Base-by-base conservation (phyloP, 495 filamentous ascomycete species). In the Delitschia confertaspora region DNA sequence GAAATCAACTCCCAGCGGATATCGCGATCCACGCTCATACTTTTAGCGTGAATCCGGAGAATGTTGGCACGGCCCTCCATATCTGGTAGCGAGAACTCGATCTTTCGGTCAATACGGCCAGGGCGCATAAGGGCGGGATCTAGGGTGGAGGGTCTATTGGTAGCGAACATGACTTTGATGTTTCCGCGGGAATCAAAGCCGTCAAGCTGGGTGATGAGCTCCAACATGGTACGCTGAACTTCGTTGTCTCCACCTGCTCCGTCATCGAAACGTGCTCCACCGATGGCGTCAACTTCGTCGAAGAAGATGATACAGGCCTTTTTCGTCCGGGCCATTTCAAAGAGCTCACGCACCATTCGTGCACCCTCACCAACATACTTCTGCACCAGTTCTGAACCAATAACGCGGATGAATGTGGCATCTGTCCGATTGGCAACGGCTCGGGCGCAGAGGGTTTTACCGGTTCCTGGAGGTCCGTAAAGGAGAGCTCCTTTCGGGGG, bases 231-330 rank as follows among this genome's bases (percentile, higher is more conserved):
- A 66, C 91, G 74, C 68, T 98, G 91, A n/a, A 98, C 91, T 60
- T 98, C 91, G 62, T 98, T 98, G 64, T 98, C 91, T 48, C 91
- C 91, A 54, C 91, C 91, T 31, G 91, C 93, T 33, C 91, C 91
- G 57, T 98, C 91, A 57, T 98, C 91, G 57, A 98, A 96, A 55
- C 91, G 85, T n/a, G 91, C 91, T 48, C 91, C 91, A 59, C 91
- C 91, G 46, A 98, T 83, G 22, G 91, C 91, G 65, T 98, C 91
- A 54, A 98, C 91, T 68, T 98, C 91, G 69, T 98, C 91, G 64
- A 98, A 98, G 80, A 98, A 98, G 67, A 98, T 98, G 60, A 98
- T 98, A 66, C 91, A 98, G 11, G 91, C 91, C 66, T 98, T 98
- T 78, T 98, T 98, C 31, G 91, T 98, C 37, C 91, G 84, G 13